Evolutionary conservation across 2,329 filamentous ascomycete genomes (phyloP).

Genomic region (Arthrobotrys pseudoclavata): DNA sequence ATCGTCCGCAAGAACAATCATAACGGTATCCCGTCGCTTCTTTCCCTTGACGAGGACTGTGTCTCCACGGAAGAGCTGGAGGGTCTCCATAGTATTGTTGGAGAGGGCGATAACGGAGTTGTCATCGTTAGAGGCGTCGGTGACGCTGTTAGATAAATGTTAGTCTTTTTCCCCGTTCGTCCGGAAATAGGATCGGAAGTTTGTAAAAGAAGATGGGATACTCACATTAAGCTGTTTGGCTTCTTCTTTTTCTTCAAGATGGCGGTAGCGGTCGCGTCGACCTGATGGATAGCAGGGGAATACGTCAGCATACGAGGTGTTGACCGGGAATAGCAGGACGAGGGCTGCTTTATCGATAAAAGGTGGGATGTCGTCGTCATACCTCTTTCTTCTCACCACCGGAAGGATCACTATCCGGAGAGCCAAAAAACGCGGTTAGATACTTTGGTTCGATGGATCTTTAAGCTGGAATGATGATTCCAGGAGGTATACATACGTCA

Average conservation of each 20-base stretch:
- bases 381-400: conserved; percentile 89
- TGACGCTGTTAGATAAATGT: conserved; percentile 76
- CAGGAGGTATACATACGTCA: conserved; percentile 74
- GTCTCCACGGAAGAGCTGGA: conserved; percentile 98
- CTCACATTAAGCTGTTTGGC: conserved; percentile 97
- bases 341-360: conserved; percentile 61
- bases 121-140: conserved; percentile 98
- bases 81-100: conserved; percentile 98
- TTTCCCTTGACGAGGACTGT: conserved; percentile 98
- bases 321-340: conserved; percentile 22
- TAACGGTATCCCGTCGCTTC: conserved; percentile 98
- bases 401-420: conserved; percentile 79
- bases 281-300: conserved; percentile 69
- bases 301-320: conserved; percentile 65
- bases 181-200: conserved; percentile 26
- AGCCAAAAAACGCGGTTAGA: conserved; percentile 62
- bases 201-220: conserved; percentile 60
- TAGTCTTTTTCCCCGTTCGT: neutral
- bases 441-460: conserved; percentile 29
- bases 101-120: conserved; percentile 97
- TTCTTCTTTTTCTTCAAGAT: conserved; percentile 99
- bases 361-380: conserved; percentile 66
- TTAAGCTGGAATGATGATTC: conserved; percentile 27
- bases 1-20: conserved; percentile 97
- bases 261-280: conserved; percentile 92